phyloP scores from a whole-genome alignment of 192 early-diverging fungal genomes.

The Rhizoclosmatium globosum region DNA sequence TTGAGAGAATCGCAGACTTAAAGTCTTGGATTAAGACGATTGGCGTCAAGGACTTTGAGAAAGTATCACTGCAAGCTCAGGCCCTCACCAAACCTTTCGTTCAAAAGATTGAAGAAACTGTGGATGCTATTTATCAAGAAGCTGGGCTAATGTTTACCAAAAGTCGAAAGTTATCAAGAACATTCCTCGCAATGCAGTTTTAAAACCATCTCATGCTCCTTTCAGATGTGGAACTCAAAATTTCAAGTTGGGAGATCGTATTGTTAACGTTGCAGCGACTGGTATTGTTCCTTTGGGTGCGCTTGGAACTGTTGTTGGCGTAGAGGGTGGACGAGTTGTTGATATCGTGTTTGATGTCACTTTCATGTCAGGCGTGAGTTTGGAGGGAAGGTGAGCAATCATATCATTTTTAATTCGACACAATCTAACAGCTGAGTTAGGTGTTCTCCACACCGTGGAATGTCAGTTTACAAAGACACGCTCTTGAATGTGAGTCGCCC shows the following conservation, averaged over 20 bases:
- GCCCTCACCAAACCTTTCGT: constrained; percentile 73
- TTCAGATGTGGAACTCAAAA: constrained; percentile 76
- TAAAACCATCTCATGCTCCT: constrained; percentile 83
- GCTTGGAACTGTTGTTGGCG: constrained; percentile 85
- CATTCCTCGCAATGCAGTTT: constrained; percentile 64
- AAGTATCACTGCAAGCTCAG: constrained; percentile 67
- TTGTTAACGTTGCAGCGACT: constrained; percentile 73
- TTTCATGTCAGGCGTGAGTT: constrained; percentile 79
- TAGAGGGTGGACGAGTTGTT: constrained; percentile 70
- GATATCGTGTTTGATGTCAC: constrained; percentile 90
- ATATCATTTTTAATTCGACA: constrained; percentile 14
- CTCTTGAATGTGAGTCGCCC: constrained; percentile 78
- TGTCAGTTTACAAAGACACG: constrained; percentile 65
- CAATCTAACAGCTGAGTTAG: constrained; percentile 24
- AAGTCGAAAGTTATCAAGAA: constrained; percentile 51
- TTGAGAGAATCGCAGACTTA: constrained; percentile 59
- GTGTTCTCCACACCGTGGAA: constrained; percentile 80
- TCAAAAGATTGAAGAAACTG: constrained; percentile 62
- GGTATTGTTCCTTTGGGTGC: constrained; percentile 82
- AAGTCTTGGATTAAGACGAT: constrained; percentile 71
- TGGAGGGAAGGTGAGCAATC: constrained; percentile 70
- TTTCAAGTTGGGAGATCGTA: constrained; percentile 89
- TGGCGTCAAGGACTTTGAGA: constrained; percentile 70
- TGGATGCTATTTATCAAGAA: constrained; percentile 54
- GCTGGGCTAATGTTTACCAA: constrained; percentile 24